These are phyloP conservation scores for Thyridium curvatum DNA, from an alignment of 2,329 filamentous ascomycete species.

Conservation along the genomic window DNA sequence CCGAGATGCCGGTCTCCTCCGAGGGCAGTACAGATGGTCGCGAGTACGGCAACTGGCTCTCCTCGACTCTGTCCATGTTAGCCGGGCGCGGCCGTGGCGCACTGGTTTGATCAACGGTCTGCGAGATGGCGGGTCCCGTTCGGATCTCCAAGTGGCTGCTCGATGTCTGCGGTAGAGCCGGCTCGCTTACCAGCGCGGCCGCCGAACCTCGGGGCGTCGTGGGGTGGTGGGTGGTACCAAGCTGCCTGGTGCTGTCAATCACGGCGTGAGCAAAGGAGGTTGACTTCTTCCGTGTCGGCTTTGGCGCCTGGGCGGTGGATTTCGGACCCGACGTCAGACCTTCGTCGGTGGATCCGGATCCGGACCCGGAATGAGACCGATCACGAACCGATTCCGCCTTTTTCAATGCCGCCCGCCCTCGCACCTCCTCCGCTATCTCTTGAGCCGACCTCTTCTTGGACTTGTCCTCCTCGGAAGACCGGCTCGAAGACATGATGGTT, in stretches of 20 bases:
- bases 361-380: neutral
- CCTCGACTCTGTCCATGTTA: too few relatives aligned
- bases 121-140: slow-evolving; percentile 18
- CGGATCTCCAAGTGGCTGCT: slow-evolving; percentile 42
- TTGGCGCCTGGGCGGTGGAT: too few relatives aligned
- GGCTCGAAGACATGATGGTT: slow-evolving; percentile 61
- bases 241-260: slow-evolving; percentile 33
- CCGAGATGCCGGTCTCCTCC: slow-evolving; percentile 6
- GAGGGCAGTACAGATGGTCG: too few relatives aligned
- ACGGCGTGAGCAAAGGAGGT: slow-evolving; percentile 39
- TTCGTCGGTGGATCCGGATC: neutral
- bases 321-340: neutral
- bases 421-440: slow-evolving; percentile 48
- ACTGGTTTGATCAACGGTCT: slow-evolving; percentile 8
- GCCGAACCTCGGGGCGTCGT: slow-evolving; percentile 26
- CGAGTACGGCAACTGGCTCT: too few relatives aligned
- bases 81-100: neutral
- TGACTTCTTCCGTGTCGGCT: slow-evolving; percentile 23
- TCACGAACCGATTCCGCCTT: slow-evolving; percentile 7
- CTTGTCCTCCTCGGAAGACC: slow-evolving; percentile 57
- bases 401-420: slow-evolving; percentile 33
- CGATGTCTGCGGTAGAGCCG: slow-evolving; percentile 51
- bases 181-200: slow-evolving; percentile 44
- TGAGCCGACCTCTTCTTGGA: slow-evolving; percentile 53
- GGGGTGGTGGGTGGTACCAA: slow-evolving; percentile 18